phyloP scores from a whole-genome alignment of 768 basidiomycete species.

The Leucogyrophana mollusca region DNA sequence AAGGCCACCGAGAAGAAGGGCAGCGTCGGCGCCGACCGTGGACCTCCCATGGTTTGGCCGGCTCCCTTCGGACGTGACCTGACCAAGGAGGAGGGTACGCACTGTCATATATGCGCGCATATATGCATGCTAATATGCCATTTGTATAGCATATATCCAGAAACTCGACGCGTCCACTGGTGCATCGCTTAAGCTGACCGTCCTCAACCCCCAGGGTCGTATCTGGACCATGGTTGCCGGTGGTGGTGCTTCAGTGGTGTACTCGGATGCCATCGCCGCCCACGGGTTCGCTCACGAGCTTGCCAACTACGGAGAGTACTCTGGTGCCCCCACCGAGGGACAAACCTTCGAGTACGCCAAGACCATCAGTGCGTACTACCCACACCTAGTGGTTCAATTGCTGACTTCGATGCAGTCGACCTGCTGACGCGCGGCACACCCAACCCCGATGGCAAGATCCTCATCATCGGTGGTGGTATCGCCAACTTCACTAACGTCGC shows the following conservation, averaged over 20 bases:
- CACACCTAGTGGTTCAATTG: not conserved
- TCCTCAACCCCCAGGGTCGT: conserved; percentile 90
- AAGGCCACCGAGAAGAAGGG: conserved; percentile 31
- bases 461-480: conserved; percentile 99
- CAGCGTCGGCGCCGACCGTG: conserved; percentile 83
- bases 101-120: not conserved
- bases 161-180: conserved; percentile 97
- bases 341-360: conserved; percentile 99
- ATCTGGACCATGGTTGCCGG: conserved; percentile 99
- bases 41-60: conserved; percentile 96
- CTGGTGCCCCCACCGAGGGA: conserved; percentile 95
- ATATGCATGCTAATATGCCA: not conserved
- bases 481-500: conserved; percentile 99
- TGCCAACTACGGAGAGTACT: conserved; percentile 99
- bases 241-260: conserved; percentile 79
- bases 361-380: conserved; percentile 73
- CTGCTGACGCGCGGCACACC: conserved; percentile 90
- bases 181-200: conserved; percentile 97
- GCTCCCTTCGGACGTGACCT: conserved; percentile 96
- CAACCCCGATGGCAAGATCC: conserved; percentile 88
- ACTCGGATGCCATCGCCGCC: conserved; percentile 79
- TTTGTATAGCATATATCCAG: conserved; percentile 81
- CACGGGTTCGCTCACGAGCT: conserved; percentile 96
- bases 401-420: conserved; percentile 59
- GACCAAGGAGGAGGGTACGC: conserved; percentile 82